Evolutionary conservation across 176 grass and related monocot genomes (phyloP).

Genomic region (Oryza coarctata): DNA sequence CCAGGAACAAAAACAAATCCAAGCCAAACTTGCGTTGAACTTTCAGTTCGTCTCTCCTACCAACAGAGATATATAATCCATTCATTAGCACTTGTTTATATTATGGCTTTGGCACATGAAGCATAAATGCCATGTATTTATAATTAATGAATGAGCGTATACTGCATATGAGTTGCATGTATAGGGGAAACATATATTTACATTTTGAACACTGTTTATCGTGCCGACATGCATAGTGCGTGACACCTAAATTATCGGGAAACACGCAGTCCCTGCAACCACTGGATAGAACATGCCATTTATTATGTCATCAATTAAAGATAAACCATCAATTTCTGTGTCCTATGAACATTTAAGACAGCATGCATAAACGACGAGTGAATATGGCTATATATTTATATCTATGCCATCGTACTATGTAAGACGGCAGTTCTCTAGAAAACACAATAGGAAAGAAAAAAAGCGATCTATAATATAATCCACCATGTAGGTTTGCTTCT

Average conservation of each 20-base stretch:
- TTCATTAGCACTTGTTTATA: no score
- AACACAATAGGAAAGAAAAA: neutral
- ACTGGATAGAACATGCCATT: slow-evolving; percentile 38
- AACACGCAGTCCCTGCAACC: slow-evolving; percentile 26
- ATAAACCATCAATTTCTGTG: slow-evolving; percentile 42
- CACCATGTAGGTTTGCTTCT: no score
- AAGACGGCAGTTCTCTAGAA: neutral
- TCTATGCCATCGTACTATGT: neutral
- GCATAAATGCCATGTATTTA: neutral
- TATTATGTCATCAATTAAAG: slow-evolving; percentile 43
- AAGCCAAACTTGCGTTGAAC: neutral
- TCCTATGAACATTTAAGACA: slow-evolving; percentile 42
- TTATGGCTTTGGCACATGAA: neutral
- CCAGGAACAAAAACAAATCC: neutral
- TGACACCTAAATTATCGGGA: slow-evolving; percentile 44
- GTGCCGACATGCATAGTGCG: neutral
- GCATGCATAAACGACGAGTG: neutral
- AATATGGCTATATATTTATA: neutral
- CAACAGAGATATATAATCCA: neutral
- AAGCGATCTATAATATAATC: neutral
- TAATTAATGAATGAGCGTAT: neutral
- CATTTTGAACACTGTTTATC: neutral
- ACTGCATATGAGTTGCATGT: neutral
- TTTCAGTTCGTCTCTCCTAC: neutral
- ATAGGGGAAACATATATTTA: slow-evolving; percentile 1